A percentile compares a stretch with the other conserved stretches of the same genome.
Conservation (phyloP, 768 basidiomycete genomes). For the Candolleomyces eurysporus region DNA sequence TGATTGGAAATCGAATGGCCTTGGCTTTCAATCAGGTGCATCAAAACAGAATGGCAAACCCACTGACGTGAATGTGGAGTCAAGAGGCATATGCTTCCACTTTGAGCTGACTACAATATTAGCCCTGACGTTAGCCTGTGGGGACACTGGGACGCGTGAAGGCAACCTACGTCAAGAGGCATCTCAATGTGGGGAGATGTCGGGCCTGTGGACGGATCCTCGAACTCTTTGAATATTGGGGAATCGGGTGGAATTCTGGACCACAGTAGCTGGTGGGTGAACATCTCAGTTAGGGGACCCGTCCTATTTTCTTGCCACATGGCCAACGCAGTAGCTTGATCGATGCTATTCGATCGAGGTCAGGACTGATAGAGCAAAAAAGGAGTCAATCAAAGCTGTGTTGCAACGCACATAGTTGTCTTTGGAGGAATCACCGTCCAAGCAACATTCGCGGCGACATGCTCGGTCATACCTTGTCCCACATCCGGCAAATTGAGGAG, state of each 20-base stretch:
- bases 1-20: slow-evolving; percentile 12
- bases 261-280: slow-evolving; percentile 17
- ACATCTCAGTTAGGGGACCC: slow-evolving; percentile 19
- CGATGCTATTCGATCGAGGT: slow-evolving; percentile 14
- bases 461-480: slow-evolving; percentile 27
- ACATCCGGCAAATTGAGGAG: slow-evolving; percentile 24
- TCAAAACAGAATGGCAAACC: background rate
- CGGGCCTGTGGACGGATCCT: slow-evolving; percentile 12
- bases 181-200: slow-evolving; percentile 14
- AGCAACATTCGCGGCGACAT: slow-evolving; percentile 18
- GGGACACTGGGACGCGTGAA: background rate
- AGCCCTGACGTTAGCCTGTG: slow-evolving; percentile 2
- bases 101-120: slow-evolving; percentile 3
- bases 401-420: no score
- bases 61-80: background rate
- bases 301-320: slow-evolving; percentile 10
- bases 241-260: slow-evolving; percentile 7
- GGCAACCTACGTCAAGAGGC: slow-evolving; percentile 2
- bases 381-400: no score
- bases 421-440: slow-evolving; percentile 13
- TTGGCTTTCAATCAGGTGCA: slow-evolving; percentile 1
- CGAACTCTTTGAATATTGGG: slow-evolving; percentile 3
- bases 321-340: slow-evolving; percentile 10
- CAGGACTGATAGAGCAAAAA: background rate
- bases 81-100: background rate